These are phyloP conservation scores for Kazachstania martiniae DNA, from an alignment of 805 yeast species.

Conservation along the genomic window DNA sequence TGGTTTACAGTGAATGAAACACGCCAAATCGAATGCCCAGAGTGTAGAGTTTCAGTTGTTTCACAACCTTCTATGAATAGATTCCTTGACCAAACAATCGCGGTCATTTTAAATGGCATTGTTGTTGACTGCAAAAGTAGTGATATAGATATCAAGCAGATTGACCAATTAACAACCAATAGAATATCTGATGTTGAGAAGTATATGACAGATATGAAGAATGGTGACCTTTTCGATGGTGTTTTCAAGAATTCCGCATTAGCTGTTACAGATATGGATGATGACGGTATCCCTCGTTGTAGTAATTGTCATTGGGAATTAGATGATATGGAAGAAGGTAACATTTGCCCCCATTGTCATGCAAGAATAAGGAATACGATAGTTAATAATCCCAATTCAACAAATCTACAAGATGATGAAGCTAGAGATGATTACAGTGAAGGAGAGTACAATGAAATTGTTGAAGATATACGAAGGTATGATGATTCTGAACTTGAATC, in stretches of 20 bases:
- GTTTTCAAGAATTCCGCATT: conserved; percentile 38
- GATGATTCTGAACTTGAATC: conserved; percentile 6
- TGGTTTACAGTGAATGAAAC: conserved; percentile 41
- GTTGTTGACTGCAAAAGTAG: too few relatives aligned
- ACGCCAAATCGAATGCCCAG: conserved; percentile 52
- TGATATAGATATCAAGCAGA: conserved; percentile 11
- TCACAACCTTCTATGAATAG: too few relatives aligned
- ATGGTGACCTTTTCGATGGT: conserved; percentile 35
- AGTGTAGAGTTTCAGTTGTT: conserved; percentile 44
- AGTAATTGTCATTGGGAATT: conserved; percentile 76
- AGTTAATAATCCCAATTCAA: background rate
- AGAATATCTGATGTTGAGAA: conserved; percentile 4
- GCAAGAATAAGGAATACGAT: conserved; percentile 32
- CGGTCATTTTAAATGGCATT: too few relatives aligned
- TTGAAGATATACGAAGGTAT: conserved; percentile 4
- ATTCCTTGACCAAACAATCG: too few relatives aligned
- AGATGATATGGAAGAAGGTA: conserved; percentile 19
- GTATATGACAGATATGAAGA: conserved; percentile 15
- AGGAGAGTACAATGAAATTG: conserved; percentile 13
- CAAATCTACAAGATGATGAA: background rate
- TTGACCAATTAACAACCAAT: too few relatives aligned
- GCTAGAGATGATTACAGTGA: conserved; percentile 19
- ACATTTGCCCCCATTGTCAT: conserved; percentile 60
- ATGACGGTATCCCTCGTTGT: conserved; percentile 68
- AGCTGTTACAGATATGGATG: conserved; percentile 48